Evolutionary conservation across 2,329 filamentous ascomycete species (phyloP), one percentile per base, ranked within the genome.

Genomic region (Sphaerulina populicola): DNA sequence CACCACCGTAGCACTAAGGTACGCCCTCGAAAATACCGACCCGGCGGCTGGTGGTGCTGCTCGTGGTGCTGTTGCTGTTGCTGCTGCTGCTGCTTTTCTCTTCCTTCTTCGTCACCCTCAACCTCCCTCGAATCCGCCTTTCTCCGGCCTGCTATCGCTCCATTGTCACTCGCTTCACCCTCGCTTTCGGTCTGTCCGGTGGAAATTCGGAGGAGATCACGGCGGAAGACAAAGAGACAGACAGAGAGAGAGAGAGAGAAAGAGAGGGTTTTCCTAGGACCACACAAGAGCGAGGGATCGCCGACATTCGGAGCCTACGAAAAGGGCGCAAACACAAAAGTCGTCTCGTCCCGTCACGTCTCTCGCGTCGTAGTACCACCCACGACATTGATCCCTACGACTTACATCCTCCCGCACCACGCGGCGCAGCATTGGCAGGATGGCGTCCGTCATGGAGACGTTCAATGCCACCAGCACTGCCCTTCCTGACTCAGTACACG

Each of bases 401-500:
- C 23, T 27, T 27, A 4, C 31, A 35, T 11, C 31, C 31, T 11
- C 31, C 4, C 6, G 4, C 8, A 35, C 10, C 5, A 27, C 31
- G 10, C 12, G 4, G 31, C 11, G 29, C 41, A 29, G 30, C 6
- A 35, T 31, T 21, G 33, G 15, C 52, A 55, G 27, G 46, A 64
- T 63, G 64, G 64, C 63, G 4, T 64, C 64, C 31, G 52, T 64
- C 39, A 59, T 63, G 57, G 63, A 66, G 54, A 59, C 59, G 3
- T 60, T 65, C 59, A 66, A 67, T 58, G 61, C 62, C 56, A 59
- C 64, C 37, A 50, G 55, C 40, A 64, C 63, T 8, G 37, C 47
- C n/a, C 35, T 58, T 15, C 60, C 59, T 27, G 54, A 58, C 49
- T 53, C 58, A 30, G 52, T 79, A 62, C 85, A 85, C 68, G 78